A percentile compares a stretch with the other conserved stretches of the same genome.
These are phyloP conservation scores for Agaricus blazei DNA, from an alignment of 768 basidiomycete species.

Conservation along the genomic window DNA sequence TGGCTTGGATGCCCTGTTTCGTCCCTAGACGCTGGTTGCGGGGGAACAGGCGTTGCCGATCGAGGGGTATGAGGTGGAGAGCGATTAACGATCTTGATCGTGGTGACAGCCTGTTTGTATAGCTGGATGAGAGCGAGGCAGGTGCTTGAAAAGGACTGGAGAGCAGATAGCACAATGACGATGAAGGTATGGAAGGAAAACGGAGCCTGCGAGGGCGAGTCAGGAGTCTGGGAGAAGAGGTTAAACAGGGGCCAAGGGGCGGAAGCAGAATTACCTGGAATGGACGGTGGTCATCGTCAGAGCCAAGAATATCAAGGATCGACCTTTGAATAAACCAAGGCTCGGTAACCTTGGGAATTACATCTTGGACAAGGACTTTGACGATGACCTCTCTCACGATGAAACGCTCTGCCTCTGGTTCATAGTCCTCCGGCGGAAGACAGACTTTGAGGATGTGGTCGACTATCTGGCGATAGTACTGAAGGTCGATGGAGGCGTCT, in stretches of 20 bases:
- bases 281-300: conserved; percentile 24
- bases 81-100: conserved; percentile 64
- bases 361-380: conserved; percentile 65
- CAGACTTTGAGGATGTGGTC: conserved; percentile 71
- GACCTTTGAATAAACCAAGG: conserved; percentile 86
- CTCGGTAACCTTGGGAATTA: conserved; percentile 68
- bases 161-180: conserved; percentile 66
- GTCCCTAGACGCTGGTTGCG: neutral
- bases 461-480: conserved; percentile 75
- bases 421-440: conserved; percentile 76
- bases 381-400: conserved; percentile 83
- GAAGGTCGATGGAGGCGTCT: conserved; percentile 62
- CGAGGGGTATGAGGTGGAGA: conserved; percentile 20
- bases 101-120: conserved; percentile 59
- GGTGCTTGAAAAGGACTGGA: conserved; percentile 66
- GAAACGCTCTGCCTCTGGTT: conserved; percentile 71
- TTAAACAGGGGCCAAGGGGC: neutral
- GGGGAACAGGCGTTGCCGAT: conserved; percentile 10
- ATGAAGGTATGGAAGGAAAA: conserved; percentile 50
- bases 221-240: conserved; percentile 18
- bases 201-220: conserved; percentile 20
- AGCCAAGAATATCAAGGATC: conserved; percentile 62
- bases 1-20: neutral
- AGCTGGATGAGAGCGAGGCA: conserved; percentile 64
- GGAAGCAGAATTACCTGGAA: conserved; percentile 1